Percentiles rank a stretch among this genome's conserved stretches.
Evolutionary conservation across 2,329 filamentous ascomycete genomes (phyloP).

Genomic region (Fusarium euwallaceae): DNA sequence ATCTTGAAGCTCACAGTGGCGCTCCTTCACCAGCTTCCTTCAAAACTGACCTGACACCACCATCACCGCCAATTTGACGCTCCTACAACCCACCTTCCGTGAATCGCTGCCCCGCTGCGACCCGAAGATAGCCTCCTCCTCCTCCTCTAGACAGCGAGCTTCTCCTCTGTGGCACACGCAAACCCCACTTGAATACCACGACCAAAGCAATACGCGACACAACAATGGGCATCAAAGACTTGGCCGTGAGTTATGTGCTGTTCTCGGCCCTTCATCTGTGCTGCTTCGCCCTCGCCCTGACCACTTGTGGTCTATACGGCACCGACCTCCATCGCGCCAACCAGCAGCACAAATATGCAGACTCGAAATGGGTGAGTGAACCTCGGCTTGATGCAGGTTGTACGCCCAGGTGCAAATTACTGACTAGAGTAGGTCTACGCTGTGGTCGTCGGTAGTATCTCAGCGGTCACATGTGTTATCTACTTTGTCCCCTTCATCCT

Average conservation of each 20-base stretch:
- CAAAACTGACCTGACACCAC: neutral
- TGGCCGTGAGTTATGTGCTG: conserved; percentile 63
- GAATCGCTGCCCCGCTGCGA: conserved; percentile 10
- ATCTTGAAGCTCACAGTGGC: conserved; percentile 11
- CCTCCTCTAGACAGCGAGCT: conserved; percentile 8
- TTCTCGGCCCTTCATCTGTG: conserved; percentile 77
- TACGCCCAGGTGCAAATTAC: conserved; percentile 4
- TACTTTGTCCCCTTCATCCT: conserved; percentile 75
- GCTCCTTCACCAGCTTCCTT: conserved; percentile 4
- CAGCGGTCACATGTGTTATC: conserved; percentile 72
- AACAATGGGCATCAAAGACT: conserved; percentile 60
- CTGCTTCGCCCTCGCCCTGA: conserved; percentile 81
- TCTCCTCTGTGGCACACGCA: neutral
- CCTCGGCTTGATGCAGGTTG: neutral
- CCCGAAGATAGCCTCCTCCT: conserved; percentile 13
- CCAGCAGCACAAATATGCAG: conserved; percentile 62
- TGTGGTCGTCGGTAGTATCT: conserved; percentile 75
- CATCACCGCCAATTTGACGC: conserved; percentile 9
- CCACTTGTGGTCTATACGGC: conserved; percentile 84
- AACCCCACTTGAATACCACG: conserved; percentile 3
- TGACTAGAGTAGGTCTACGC: conserved; percentile 72
- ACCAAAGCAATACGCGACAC: conserved; percentile 1
- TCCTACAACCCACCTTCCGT: neutral
- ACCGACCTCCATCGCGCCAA: conserved; percentile 71
- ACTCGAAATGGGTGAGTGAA: conserved; percentile 77